Evolutionary conservation across 495 filamentous ascomycete genomes (phyloP), one percentile per base, ranked within the genome.

Genomic region (Umbilicaria muhlenbergii): DNA sequence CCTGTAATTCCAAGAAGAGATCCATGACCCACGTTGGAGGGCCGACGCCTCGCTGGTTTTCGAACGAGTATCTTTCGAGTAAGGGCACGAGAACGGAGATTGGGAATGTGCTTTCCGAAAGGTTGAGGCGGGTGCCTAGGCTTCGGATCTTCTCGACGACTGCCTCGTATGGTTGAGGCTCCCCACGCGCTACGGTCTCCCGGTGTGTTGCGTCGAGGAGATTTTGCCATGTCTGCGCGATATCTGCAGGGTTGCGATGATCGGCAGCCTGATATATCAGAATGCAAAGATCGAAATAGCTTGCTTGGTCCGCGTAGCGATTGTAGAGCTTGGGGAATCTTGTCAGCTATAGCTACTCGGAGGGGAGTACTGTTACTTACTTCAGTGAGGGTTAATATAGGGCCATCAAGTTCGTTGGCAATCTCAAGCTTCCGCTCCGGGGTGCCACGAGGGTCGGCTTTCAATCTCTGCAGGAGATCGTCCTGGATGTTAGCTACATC

Each of bases 401-500:
- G 71, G 5, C 83, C 83, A 58, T 93, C 75, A 17, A 99, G 67
- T 14, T 73, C 66, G 21, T 63, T 54, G 36, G 82, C 55, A 13
- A 94, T 73, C 34, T 77, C 67, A 5, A 61, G 50, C 47, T 73
- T 73, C 43, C 73, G 75, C 11, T 78, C 74, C 1, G 63, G 56
- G 5, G 60, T 51, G 34, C 94, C 69, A 33, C 91, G 76, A 4
- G 58, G 45, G 51, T 96, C 89, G 32, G 69, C 70, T 56, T 71
- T 80, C 36, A 99, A 58, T 35, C 82, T 70, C 61, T 88, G 81
- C 38, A 96, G 64, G 21, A 96, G 58, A 50, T 96, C 91, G 52
- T 93, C 84, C 60, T 99, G 91, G 47, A 99, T 85, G 51, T 87
- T 88, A 15, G 89, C 89, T 24, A 96, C 73, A 50, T 96, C 92